These are phyloP conservation scores for Durio zibethinus DNA, from an alignment of 345 rosid genomes.

Conservation along the genomic window DNA sequence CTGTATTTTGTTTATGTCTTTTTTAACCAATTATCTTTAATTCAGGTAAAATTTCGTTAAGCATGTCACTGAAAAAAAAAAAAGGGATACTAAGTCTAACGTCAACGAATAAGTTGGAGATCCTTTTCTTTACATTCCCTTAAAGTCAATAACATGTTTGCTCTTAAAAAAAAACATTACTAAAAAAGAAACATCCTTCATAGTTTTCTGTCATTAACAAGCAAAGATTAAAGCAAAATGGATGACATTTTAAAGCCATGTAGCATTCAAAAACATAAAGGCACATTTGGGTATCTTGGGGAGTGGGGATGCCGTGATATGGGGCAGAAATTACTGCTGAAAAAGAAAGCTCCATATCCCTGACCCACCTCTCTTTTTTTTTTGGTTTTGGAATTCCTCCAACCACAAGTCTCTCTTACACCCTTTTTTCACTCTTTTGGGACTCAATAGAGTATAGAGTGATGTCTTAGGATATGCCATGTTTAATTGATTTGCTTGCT, in stretches of 20 bases:
- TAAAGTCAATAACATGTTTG: conserved; percentile 21
- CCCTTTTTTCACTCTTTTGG: background rate
- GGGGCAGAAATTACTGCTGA: background rate
- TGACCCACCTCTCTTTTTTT: background rate
- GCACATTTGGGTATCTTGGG: background rate
- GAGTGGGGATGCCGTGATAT: background rate
- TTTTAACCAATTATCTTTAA: background rate
- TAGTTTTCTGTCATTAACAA: conserved; percentile 23
- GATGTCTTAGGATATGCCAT: background rate
- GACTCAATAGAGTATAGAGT: conserved; percentile 6
- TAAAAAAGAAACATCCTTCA: conserved; percentile 24
- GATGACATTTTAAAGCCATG: conserved; percentile 2
- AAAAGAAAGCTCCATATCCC: background rate
- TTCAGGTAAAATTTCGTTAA: too few relatives aligned
- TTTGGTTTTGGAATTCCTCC: conserved; percentile 2
- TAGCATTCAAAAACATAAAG: conserved; percentile 1
- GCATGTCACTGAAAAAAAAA: background rate
- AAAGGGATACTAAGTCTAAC: too few relatives aligned
- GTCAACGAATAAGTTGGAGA: background rate
- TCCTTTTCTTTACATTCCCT: conserved; percentile 17
- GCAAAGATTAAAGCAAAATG: conserved; percentile 8
- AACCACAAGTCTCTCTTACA: background rate
- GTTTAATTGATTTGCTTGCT: background rate
- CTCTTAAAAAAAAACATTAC: conserved; percentile 19
- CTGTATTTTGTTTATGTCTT: background rate